Evolutionary conservation across 768 basidiomycete species (phyloP).

Genomic region (Serendipita sp.): DNA sequence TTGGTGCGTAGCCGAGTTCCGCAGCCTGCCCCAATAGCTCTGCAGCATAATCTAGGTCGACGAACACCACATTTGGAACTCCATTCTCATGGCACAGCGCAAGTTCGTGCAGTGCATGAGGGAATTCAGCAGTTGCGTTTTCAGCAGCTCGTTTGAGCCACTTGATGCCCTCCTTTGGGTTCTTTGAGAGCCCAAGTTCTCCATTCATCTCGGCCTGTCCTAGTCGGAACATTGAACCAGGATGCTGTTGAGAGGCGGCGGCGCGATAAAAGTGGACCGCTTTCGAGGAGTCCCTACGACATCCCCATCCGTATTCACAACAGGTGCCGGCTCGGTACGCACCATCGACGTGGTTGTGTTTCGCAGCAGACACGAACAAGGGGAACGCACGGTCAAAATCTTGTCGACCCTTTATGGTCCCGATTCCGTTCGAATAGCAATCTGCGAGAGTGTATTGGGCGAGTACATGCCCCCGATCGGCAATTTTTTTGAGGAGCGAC

Average conservation of each 20-base stretch:
- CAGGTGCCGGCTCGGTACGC: constrained; percentile 93
- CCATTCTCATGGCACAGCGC: constrained; percentile 91
- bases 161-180: constrained; percentile 92
- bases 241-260: constrained; percentile 78
- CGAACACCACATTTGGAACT: constrained; percentile 93
- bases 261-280: constrained; percentile 88
- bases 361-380: constrained; percentile 86
- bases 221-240: constrained; percentile 90
- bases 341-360: constrained; percentile 92
- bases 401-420: constrained; percentile 73
- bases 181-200: constrained; percentile 69
- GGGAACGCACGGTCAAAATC: constrained; percentile 97
- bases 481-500: constrained; percentile 70
- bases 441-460: constrained; percentile 97
- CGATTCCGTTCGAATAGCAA: constrained; percentile 97
- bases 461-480: constrained; percentile 83
- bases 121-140: constrained; percentile 84
- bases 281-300: constrained; percentile 78
- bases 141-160: constrained; percentile 97
- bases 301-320: constrained; percentile 98
- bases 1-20: constrained; percentile 91
- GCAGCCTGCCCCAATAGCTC: constrained; percentile 90
- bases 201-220: constrained; percentile 95
- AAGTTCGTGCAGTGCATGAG: constrained; percentile 88
- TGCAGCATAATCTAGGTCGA: constrained; percentile 87